These are phyloP conservation scores for Boletus tylopilopsis DNA, from an alignment of 768 basidiomycete species.

Conservation along the genomic window DNA sequence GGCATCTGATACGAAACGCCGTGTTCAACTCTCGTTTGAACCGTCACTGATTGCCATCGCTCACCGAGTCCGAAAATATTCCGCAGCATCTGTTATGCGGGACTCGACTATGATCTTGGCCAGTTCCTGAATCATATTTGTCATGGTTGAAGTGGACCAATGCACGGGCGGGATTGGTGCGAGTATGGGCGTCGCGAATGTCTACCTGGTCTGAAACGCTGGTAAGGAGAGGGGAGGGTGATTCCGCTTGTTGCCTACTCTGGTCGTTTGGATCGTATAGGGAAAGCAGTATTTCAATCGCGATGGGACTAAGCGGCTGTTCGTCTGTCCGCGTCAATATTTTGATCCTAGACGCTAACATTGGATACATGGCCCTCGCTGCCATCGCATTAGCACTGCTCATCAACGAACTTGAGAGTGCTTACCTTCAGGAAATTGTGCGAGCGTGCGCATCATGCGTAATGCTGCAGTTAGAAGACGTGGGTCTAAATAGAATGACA, in stretches of 20 bases:
- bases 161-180: slow-evolving; percentile 17
- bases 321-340: slow-evolving; percentile 9
- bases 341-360: slow-evolving; percentile 13
- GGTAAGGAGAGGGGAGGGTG: background rate
- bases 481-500: slow-evolving; percentile 3
- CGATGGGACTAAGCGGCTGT: slow-evolving; percentile 14
- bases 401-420: background rate
- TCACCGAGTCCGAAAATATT: slow-evolving; percentile 18
- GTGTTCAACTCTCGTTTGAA: background rate
- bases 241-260: background rate
- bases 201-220: slow-evolving; percentile 6
- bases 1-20: slow-evolving; percentile 2
- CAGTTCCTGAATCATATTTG: background rate
- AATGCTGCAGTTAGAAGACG: slow-evolving; percentile 13
- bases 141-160: slow-evolving; percentile 9
- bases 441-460: slow-evolving; percentile 15
- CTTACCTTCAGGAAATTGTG: slow-evolving; percentile 16
- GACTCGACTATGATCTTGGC: background rate
- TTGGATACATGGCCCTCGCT: background rate
- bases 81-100: slow-evolving; percentile 3
- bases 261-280: slow-evolving; percentile 5
- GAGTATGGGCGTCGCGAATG: slow-evolving; percentile 3
- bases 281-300: slow-evolving; percentile 19
- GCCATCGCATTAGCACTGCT: background rate
- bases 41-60: background rate